A percentile compares a stretch with the other conserved stretches of the same genome.
phyloP scores from a whole-genome alignment of 805 yeast species.

The Candida ponderosae region DNA sequence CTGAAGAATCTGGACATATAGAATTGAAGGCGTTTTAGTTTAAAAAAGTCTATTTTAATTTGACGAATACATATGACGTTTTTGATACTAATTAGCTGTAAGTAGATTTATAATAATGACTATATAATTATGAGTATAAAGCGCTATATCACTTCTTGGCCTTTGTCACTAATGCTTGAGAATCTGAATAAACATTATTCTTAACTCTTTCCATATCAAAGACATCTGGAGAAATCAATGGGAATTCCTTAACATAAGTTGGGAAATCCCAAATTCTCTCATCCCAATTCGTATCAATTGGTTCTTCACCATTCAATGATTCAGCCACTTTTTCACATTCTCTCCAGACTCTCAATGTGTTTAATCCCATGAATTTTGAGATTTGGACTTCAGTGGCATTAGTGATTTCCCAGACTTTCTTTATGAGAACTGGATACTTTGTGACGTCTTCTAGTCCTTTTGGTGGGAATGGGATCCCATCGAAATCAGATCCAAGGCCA shows the following conservation, averaged over 20 bases:
- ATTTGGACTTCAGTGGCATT: constrained; percentile 33
- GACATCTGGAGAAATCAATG: no score
- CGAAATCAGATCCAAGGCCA: constrained; percentile 38
- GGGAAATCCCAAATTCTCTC: constrained; percentile 34
- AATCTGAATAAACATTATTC: no score
- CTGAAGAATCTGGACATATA: no score
- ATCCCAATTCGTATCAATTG: constrained; percentile 33
- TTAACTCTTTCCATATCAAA: no score
- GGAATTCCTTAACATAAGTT: constrained; percentile 25
- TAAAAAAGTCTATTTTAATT: no score
- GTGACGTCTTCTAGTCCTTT: constrained; percentile 39
- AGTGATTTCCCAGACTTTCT: constrained; percentile 12
- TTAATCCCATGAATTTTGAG: constrained; percentile 29
- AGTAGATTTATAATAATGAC: no score
- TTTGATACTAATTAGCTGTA: no score
- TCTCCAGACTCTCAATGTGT: constrained; percentile 35
- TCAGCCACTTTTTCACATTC: constrained; percentile 24
- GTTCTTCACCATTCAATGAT: constrained; percentile 9
- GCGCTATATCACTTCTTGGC: no score
- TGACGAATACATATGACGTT: no score
- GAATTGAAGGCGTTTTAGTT: no score
- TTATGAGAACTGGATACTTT: constrained; percentile 37
- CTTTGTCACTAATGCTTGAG: no score
- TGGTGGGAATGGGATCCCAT: constrained; percentile 36
- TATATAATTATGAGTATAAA: no score